Evolutionary conservation across 768 basidiomycete genomes (phyloP).

Genomic region (Kwoniella mangroviensis): DNA sequence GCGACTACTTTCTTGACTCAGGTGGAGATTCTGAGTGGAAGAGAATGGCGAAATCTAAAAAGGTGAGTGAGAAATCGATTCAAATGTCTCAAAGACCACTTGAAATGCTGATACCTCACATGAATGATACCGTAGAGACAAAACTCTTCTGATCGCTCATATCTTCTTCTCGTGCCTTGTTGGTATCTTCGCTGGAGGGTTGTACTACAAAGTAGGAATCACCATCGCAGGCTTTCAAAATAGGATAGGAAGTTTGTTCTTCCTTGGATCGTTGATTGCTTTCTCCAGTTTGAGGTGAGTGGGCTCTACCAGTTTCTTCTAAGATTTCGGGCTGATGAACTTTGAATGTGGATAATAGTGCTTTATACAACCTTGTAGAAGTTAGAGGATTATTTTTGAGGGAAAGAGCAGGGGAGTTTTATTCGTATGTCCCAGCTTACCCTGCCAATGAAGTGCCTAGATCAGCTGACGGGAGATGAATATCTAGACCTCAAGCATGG

Average conservation of each 20-base stretch:
- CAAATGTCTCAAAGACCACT: background rate
- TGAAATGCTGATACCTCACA: slow-evolving; percentile 2
- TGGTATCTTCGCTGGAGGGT: slow-evolving; percentile 85
- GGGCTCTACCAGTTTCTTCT: background rate
- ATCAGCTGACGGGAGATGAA: slow-evolving; percentile 2
- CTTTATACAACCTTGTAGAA: slow-evolving; percentile 84
- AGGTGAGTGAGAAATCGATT: slow-evolving; percentile 60
- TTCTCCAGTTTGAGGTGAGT: slow-evolving; percentile 75
- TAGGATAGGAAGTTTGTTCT: slow-evolving; percentile 91
- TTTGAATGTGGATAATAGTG: slow-evolving; percentile 58
- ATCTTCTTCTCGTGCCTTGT: slow-evolving; percentile 70
- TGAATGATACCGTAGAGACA: slow-evolving; percentile 65
- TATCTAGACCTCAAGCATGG: slow-evolving; percentile 82
- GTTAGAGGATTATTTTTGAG: slow-evolving; percentile 84
- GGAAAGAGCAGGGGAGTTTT: slow-evolving; percentile 82
- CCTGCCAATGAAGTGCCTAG: no score
- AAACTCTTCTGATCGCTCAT: slow-evolving; percentile 80
- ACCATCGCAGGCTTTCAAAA: slow-evolving; percentile 89
- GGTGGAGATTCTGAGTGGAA: slow-evolving; percentile 74
- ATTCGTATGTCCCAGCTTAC: slow-evolving; percentile 64
- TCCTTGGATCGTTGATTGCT: slow-evolving; percentile 87
- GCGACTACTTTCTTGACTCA: slow-evolving; percentile 87
- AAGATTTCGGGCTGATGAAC: no score
- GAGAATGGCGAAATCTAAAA: slow-evolving; percentile 82
- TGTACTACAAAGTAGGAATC: slow-evolving; percentile 78